Evolutionary conservation across 2,329 filamentous ascomycete genomes (phyloP).

Genomic region (Talaromyces atroroseus): DNA sequence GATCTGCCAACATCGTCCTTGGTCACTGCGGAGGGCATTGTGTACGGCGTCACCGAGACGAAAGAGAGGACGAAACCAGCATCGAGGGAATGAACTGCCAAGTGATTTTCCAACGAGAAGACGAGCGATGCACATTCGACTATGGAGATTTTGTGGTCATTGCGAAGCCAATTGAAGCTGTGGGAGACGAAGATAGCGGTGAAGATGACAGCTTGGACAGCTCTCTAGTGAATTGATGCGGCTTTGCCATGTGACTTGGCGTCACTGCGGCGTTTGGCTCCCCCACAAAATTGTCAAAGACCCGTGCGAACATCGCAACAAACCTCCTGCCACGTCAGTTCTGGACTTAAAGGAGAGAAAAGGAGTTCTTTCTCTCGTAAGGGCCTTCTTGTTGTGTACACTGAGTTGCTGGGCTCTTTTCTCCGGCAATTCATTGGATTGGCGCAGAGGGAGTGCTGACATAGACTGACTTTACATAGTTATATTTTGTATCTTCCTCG

Average conservation of each 20-base stretch:
- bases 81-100: not conserved
- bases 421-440: not conserved
- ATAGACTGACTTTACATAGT: not conserved
- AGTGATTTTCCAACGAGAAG: not conserved
- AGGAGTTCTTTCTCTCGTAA: not conserved
- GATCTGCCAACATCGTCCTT: constrained; percentile 50
- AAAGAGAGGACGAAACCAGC: not conserved
- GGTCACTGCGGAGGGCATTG: constrained; percentile 16
- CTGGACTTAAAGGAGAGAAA: not conserved
- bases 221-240: not conserved
- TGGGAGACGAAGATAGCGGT: not conserved
- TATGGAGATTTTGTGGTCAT: not conserved
- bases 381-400: not conserved
- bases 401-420: not conserved
- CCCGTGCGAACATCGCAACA: not conserved
- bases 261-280: constrained; percentile 19
- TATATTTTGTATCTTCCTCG: not conserved
- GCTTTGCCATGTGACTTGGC: constrained; percentile 24
- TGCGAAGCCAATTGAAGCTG: not conserved
- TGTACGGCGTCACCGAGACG: not conserved
- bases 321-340: not conserved
- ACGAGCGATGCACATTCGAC: not conserved
- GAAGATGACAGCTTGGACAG: constrained; percentile 11
- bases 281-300: constrained; percentile 11
- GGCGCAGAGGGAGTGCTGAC: not conserved